Base-by-base conservation (phyloP, 1,139 yeast genomes). In the Barnettozyma hawaiiensis region DNA sequence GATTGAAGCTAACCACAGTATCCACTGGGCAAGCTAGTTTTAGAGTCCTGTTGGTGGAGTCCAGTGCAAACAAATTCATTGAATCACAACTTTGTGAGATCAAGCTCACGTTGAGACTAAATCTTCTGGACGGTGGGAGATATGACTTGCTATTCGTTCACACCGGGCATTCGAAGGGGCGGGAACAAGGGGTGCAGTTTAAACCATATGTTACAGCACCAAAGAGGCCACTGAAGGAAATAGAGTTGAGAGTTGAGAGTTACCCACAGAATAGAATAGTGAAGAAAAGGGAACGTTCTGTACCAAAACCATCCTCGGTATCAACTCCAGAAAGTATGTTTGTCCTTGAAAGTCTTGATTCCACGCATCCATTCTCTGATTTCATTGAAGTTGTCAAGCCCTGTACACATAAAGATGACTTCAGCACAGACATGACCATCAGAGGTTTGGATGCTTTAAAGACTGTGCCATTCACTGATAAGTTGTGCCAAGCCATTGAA, bases 1-100 rank as follows among this genome's bases (percentile, higher is more conserved):
- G 23, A 31, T 19, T 20, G 35, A 31, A 31, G 23, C 16, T 19
- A 8, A 31, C 35, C 3, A 31, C 35, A 4, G 35, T 31, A 2
- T 31, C 35, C 16, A 18, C 23, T 12, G 35, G 35, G 14, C 35
- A 31, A 18, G 14, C 35, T 21, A 31, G 35, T 31, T 20, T 31
- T 16, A 16, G 35, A 7, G 24, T 18, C 22, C 24, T 31, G 11
- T 11, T 31, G 24, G 35, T 31, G 35, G 35, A 31, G 16, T 19
- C 35, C 15, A 31, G 35, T 12, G 22, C 35, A 16, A 14, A 6
- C 35, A 31, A 31, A 21, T 31, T 19, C 8, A 7, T 19, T 6
- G 23, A 31, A 14, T 31, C 35, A n/a, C 23, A 19, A 20, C 8
- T 20, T 10, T 31, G 35, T 19, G 23, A 20, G 35, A 31, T 31